Evolutionary conservation across 2,329 filamentous ascomycete species (phyloP).

Genomic region (Sporothrix inflata): DNA sequence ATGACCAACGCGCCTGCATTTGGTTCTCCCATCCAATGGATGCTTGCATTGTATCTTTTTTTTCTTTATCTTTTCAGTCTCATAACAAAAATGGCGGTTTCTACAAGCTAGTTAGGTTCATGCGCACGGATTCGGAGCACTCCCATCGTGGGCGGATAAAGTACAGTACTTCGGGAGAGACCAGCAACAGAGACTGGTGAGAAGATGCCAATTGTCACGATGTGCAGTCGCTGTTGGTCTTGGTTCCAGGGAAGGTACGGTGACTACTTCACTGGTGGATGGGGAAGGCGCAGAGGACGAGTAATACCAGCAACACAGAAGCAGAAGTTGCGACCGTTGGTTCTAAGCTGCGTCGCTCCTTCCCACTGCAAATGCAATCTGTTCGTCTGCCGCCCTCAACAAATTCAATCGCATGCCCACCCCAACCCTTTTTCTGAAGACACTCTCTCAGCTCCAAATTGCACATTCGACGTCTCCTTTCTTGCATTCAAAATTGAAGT

Average conservation of each 20-base stretch:
- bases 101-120: background rate
- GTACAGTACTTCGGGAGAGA: background rate
- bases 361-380: background rate
- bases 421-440: background rate
- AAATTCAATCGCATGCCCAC: background rate
- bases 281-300: background rate
- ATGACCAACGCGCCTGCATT: conserved; percentile 2
- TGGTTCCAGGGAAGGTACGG: background rate
- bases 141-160: background rate
- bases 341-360: background rate
- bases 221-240: background rate
- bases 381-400: background rate
- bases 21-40: background rate
- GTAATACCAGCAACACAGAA: background rate
- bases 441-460: background rate
- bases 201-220: background rate
- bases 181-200: no score
- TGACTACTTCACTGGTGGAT: background rate
- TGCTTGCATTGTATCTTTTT: background rate
- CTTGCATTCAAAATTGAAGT: background rate
- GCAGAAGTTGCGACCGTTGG: background rate
- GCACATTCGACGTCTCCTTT: background rate
- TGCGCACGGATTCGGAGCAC: background rate
- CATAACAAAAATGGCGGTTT: background rate
- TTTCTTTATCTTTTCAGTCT: background rate